These are phyloP conservation scores for Eucalyptus pauciflora DNA, from an alignment of 345 rosid species.

Conservation along the genomic window DNA sequence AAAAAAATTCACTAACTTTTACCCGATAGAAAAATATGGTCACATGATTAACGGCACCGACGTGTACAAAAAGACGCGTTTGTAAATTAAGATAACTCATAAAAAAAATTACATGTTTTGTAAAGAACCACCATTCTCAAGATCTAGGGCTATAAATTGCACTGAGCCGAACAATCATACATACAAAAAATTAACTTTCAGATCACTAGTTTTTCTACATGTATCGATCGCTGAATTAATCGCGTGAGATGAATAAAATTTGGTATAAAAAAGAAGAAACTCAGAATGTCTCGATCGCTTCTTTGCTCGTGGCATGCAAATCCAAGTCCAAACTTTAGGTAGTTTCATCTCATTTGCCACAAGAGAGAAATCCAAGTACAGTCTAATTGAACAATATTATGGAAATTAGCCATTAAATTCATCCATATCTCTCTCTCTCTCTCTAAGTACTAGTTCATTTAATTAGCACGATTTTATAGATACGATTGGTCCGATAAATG, in stretches of 20 bases:
- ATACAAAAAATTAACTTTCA: not conserved
- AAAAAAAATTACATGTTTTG: not conserved
- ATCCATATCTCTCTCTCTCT: not conserved
- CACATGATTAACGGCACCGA: rapidly evolving
- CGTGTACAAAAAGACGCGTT: rapidly evolving
- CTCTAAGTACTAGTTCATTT: not conserved
- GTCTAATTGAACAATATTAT: not conserved
- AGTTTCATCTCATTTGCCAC: not conserved
- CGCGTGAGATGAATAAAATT: not conserved
- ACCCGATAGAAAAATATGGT: not conserved
- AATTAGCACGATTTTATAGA: not conserved
- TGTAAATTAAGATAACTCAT: not conserved
- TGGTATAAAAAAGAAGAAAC: not conserved
- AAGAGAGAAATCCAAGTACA: not conserved
- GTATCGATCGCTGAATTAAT: not conserved
- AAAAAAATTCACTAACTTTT: not conserved
- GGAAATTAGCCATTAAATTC: not conserved
- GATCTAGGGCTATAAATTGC: not conserved
- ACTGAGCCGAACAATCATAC: rapidly evolving
- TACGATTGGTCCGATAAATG: not conserved
- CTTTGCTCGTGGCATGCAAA: not conserved
- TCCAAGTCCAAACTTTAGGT: not conserved
- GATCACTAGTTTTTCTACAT: not conserved
- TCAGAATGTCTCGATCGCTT: not conserved
- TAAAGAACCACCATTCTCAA: not conserved